phyloP scores from a whole-genome alignment of 2,329 filamentous ascomycete species.

The Fusarium sp. region DNA sequence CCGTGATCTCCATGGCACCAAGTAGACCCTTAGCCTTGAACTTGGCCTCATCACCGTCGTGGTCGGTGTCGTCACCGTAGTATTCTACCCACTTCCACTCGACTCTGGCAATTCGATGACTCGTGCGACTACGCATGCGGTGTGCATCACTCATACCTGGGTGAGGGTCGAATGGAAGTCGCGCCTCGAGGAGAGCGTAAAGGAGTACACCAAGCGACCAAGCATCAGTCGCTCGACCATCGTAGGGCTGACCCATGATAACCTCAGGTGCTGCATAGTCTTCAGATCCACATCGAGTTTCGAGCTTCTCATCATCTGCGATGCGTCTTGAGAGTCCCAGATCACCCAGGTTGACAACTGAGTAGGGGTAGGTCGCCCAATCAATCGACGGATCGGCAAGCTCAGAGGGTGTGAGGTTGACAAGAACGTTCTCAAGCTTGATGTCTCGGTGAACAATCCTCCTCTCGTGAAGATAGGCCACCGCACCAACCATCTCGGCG shows the following conservation, averaged over 20 bases:
- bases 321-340: conserved; percentile 90
- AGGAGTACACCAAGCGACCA: conserved; percentile 95
- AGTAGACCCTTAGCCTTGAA: conserved; percentile 74
- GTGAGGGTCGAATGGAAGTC: conserved; percentile 90
- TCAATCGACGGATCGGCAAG: conserved; percentile 72
- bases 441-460: conserved; percentile 96
- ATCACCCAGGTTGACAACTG: conserved; percentile 90
- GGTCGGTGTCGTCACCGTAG: conserved; percentile 85
- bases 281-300: conserved; percentile 93
- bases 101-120: conserved; percentile 92
- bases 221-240: conserved; percentile 89
- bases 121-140: conserved; percentile 82
- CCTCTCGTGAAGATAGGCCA: conserved; percentile 84
- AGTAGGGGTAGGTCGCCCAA: conserved; percentile 81
- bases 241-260: conserved; percentile 93
- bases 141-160: conserved; percentile 82
- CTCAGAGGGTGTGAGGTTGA: conserved; percentile 80
- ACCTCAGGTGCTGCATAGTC: conserved; percentile 98
- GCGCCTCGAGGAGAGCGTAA: conserved; percentile 92
- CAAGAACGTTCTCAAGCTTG: conserved; percentile 94
- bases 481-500: conserved; percentile 85
- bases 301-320: conserved; percentile 86
- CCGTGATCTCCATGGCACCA: conserved; percentile 84
- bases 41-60: conserved; percentile 73
- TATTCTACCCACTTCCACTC: conserved; percentile 97